Base-by-base conservation (phyloP, 2,329 filamentous ascomycete genomes). In the Verticillium alfalfae region DNA sequence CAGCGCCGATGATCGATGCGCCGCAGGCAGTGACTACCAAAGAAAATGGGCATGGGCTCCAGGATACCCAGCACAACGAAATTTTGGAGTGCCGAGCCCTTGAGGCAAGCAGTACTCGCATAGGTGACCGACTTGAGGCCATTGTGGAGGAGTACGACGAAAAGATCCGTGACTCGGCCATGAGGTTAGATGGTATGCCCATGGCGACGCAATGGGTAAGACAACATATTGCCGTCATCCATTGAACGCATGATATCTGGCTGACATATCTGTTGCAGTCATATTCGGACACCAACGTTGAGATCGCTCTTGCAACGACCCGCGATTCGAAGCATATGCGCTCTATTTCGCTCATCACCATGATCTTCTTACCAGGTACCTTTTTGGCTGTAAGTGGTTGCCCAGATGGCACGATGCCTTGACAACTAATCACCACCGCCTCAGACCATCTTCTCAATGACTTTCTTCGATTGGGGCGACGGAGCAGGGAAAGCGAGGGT, bases 201-300 rank as follows among this genome's bases (percentile, higher is more conserved):
- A 72, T 75, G 68, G 68, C 72, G 15, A 74, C 70, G 2, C 71
- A 75, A 69, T 73, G 70, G 71, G 73, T 73, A 66, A 45, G 26
- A 31, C 26, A 31, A 4, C 3, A 31, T 5, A 4, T 31, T 31
- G 26, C 26, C 26, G 26, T 13, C 18, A 26, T 36, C 34, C 7
- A 18, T 5, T 45, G 26, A n/a, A 12, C 15, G 16, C 16, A 3
- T 45, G 6, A 9, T 1, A 60, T 56, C 56, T 18, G 13, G 5
- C 34, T 57, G 18, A 39, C 39, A 57, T 45, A 31, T 39, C 34
- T 45, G 45, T 34, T 36, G 37, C 37, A 72, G 70, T 65, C 66
- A 8, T 64, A 72, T 34, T 67, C 66, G 7, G 70, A 71, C 34
- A 71, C 66, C 2, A 72, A 71, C 18, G 64, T 72, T 4, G 62